Percentiles rank a stretch among this genome's conserved stretches.
These are phyloP conservation scores for Pythium utonaiense DNA, from an alignment of 352 stramenopile genomes.

Conservation along the genomic window DNA sequence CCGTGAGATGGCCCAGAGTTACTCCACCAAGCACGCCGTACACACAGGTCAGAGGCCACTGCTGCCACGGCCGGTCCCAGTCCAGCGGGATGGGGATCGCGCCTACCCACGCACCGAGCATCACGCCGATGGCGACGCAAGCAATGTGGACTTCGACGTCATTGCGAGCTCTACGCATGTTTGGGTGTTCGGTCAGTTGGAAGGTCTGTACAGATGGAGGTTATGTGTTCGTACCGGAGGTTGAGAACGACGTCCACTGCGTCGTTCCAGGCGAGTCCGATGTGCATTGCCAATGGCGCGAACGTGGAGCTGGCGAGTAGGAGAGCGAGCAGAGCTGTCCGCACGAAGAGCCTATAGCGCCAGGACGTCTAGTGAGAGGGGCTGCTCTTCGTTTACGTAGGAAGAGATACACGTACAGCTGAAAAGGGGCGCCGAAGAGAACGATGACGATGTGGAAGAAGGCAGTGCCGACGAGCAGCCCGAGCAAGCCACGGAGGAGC, in stretches of 20 bases:
- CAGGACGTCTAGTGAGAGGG: not conserved
- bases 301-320: conserved; percentile 48
- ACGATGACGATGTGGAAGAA: conserved; percentile 61
- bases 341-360: conserved; percentile 40
- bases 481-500: conserved; percentile 15
- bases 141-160: conserved; percentile 45
- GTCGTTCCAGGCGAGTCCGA: conserved; percentile 30
- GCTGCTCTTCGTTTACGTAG: not conserved
- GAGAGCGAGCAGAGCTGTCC: conserved; percentile 62
- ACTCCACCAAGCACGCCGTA: conserved; percentile 61
- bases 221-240: conserved; percentile 28
- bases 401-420: conserved; percentile 34
- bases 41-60: conserved; percentile 85
- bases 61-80: conserved; percentile 88
- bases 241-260: conserved; percentile 58
- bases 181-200: not conserved
- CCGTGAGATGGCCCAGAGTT: conserved; percentile 31
- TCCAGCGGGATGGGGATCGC: conserved; percentile 80
- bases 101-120: conserved; percentile 66
- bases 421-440: conserved; percentile 69
- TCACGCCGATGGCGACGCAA: conserved; percentile 49
- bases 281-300: conserved; percentile 40
- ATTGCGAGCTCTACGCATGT: conserved; percentile 32
- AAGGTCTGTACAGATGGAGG: too few relatives aligned
- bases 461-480: conserved; percentile 33